Evolutionary conservation across 164 flowering plant genomes (phyloP).

Genomic region (Piper betle): DNA sequence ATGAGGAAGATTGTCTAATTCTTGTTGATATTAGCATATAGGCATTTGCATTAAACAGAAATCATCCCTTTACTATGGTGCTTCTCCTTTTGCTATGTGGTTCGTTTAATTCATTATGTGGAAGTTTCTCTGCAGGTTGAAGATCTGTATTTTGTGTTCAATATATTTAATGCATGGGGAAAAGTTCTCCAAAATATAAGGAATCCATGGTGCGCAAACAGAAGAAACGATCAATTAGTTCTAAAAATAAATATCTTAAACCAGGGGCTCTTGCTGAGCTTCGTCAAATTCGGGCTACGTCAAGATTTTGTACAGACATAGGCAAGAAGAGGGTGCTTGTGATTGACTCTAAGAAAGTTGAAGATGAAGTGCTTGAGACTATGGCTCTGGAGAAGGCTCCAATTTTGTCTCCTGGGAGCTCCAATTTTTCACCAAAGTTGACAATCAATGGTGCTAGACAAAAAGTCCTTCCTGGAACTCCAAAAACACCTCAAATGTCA

Average conservation of each 20-base stretch:
- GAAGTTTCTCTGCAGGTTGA: too few species aligned
- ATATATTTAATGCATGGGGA: constrained; percentile 33
- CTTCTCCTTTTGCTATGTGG: too few species aligned
- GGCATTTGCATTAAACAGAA: too few species aligned
- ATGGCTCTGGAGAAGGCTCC: constrained; percentile 19
- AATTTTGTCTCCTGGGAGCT: constrained; percentile 38
- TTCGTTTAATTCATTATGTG: too few species aligned
- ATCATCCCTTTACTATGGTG: too few species aligned
- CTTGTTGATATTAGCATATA: too few species aligned
- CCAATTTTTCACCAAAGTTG: constrained; percentile 8
- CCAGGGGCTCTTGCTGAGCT: constrained; percentile 79
- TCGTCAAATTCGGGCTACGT: constrained; percentile 34
- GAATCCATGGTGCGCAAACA: constrained; percentile 23
- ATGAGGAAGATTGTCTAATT: too few species aligned
- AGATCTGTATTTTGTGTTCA: not conserved
- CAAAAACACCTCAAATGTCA: constrained; percentile 46
- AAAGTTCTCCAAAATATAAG: constrained; percentile 38
- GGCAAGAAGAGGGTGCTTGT: constrained; percentile 66
- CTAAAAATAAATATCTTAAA: constrained; percentile 47
- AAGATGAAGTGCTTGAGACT: constrained; percentile 10
- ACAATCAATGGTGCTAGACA: constrained; percentile 18
- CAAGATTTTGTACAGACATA: constrained; percentile 61
- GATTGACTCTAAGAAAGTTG: constrained; percentile 24
- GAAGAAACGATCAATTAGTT: constrained; percentile 29
- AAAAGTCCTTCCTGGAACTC: constrained; percentile 38